Evolutionary conservation across 2,329 filamentous ascomycete species (phyloP), one percentile per base, ranked within the genome.

Genomic region (Colletotrichum sp.): DNA sequence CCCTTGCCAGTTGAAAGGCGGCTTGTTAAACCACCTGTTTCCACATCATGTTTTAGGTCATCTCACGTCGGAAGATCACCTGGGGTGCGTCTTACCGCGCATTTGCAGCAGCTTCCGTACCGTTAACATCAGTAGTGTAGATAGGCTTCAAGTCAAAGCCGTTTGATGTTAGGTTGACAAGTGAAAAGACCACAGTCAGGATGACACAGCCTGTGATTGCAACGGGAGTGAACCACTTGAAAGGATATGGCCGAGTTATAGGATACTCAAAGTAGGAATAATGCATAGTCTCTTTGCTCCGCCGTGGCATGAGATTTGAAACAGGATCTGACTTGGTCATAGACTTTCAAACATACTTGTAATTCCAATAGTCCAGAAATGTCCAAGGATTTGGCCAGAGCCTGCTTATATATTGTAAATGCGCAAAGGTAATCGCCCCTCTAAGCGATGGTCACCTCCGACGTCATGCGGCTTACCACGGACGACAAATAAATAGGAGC

Each of bases 381-480:
- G 0, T 0, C 9, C 18, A 49, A 12, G 5, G 0, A 3, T 12
- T 4, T 21, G 44, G 9, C 3, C 18, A 49, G 18, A 49, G 18
- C 44, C 44, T 49, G 44, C 18, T 21, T n/a, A 21, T 21, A 12
- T 49, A 21, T 6, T 49, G 18, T 4, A 49, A 4, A 2, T 49
- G 44, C 3, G 44, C 44, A 49, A 4, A 49, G 44, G 5, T n/a
- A 6, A 49, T 49, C 44, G 44, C 44, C 7, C 44, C 39, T 6
- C 3, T 4, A 21, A 49, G 9, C 4, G 10, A 21, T 4, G 44
- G 44, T 12, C 5, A 13, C 18, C 5, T 1, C 7, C 18, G 5
- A 49, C 18, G 1, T 21, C 44, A 12, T 49, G 39, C 39, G 2
- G 39, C 39, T 49, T 12, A 6, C 39, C 24, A 24, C 24, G 24